Conservation (phyloP, 768 basidiomycete species). For the Mycena filopes region DNA sequence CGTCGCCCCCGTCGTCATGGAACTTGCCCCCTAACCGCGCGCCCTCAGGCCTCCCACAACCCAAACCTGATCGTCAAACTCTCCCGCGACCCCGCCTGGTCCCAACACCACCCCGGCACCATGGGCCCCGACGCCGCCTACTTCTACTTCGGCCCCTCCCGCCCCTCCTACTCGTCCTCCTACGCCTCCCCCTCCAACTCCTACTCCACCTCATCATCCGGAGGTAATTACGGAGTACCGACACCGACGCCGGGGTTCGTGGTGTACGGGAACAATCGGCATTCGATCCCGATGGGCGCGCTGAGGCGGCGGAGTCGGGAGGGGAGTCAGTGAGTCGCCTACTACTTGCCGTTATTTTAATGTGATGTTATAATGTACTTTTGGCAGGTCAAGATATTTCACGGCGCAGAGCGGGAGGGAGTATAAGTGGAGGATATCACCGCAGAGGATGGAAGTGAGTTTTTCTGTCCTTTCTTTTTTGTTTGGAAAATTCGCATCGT, state of each 20-base stretch:
- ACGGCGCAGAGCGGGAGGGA: slow-evolving; percentile 73
- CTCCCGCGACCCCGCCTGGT: slow-evolving; percentile 73
- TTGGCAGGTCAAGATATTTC: slow-evolving; percentile 77
- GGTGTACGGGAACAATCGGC: slow-evolving; percentile 74
- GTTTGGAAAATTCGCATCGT: too few relatives aligned
- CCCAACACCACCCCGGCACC: slow-evolving; percentile 71
- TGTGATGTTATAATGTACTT: background rate
- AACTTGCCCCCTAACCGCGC: slow-evolving; percentile 9
- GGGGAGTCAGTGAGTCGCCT: slow-evolving; percentile 65
- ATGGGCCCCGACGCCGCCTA: slow-evolving; percentile 86
- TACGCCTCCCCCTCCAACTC: too few relatives aligned
- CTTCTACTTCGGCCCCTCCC: slow-evolving; percentile 70
- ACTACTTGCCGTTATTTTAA: background rate
- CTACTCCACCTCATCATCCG: too few relatives aligned
- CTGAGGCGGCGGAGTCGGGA: slow-evolving; percentile 68
- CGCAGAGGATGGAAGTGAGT: slow-evolving; percentile 76
- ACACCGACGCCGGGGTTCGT: slow-evolving; percentile 68
- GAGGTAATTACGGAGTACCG: slow-evolving; percentile 52
- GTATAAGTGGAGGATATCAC: slow-evolving; percentile 78
- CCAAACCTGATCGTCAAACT: slow-evolving; percentile 74
- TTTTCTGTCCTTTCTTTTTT: too few relatives aligned
- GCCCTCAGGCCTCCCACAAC: slow-evolving; percentile 58
- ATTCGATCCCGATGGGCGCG: slow-evolving; percentile 65
- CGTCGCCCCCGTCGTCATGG: background rate
- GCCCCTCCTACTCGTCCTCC: slow-evolving; percentile 5